A percentile compares a stretch with the other conserved stretches of the same genome.
Conservation (phyloP, 2,329 filamentous ascomycete genomes). For the Didymella keratinophila region DNA sequence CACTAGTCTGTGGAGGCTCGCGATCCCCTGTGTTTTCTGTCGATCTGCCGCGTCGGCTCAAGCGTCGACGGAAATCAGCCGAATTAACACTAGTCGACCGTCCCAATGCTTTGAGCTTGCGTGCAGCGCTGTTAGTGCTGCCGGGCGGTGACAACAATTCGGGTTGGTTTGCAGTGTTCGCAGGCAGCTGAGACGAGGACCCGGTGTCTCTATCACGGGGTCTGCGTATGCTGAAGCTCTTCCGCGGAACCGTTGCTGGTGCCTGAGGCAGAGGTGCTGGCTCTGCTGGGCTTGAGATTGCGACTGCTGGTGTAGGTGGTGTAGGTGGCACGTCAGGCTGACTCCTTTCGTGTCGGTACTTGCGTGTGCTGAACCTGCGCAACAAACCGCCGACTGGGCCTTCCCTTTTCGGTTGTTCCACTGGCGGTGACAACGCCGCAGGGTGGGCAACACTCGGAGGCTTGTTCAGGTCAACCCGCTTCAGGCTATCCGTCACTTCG, state of each 20-base stretch:
- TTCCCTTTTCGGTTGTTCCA: slow-evolving; percentile 74
- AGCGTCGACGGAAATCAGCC: slow-evolving; percentile 76
- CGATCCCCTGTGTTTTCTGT: slow-evolving; percentile 59
- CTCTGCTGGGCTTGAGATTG: slow-evolving; percentile 80
- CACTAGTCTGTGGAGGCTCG: slow-evolving; percentile 77
- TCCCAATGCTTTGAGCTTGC: slow-evolving; percentile 72
- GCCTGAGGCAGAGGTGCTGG: slow-evolving; percentile 31
- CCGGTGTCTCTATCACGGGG: slow-evolving; percentile 62
- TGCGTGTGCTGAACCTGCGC: slow-evolving; percentile 88
- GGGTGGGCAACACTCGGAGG: slow-evolving; percentile 58
- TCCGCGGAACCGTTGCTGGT: slow-evolving; percentile 68
- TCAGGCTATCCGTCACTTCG: slow-evolving; percentile 77
- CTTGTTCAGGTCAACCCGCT: slow-evolving; percentile 67
- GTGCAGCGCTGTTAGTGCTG: slow-evolving; percentile 63
- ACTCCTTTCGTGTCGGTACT: slow-evolving; percentile 61
- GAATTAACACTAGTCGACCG: slow-evolving; percentile 93
- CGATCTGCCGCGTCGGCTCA: slow-evolving; percentile 62
- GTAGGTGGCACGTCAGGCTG: slow-evolving; percentile 68
- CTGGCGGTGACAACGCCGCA: slow-evolving; percentile 64
- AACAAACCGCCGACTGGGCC: slow-evolving; percentile 85
- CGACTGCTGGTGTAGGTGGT: slow-evolving; percentile 76
- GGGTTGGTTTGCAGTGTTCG: slow-evolving; percentile 70
- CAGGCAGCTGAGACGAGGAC: slow-evolving; percentile 59
- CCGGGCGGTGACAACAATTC: slow-evolving; percentile 79
- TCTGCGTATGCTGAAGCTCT: slow-evolving; percentile 86